Percentiles rank a stretch among this genome's conserved stretches.
Conservation (phyloP, 345 rosid genomes). For the Cardiospermum halicacabum region DNA sequence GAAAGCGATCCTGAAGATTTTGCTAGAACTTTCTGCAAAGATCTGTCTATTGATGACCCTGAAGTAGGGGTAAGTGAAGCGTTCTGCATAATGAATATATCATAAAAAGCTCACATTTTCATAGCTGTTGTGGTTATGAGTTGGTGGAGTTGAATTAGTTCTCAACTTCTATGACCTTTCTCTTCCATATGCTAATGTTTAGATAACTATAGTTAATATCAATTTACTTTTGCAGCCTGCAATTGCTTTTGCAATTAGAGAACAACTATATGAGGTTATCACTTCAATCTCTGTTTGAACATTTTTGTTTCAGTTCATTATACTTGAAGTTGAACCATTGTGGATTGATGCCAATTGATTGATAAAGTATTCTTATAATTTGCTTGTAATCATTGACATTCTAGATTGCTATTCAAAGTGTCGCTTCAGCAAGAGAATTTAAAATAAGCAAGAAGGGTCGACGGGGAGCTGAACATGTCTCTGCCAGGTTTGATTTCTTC, state of each 20-base stretch:
- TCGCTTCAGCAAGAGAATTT: constrained; percentile 82
- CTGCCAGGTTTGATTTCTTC: constrained; percentile 47
- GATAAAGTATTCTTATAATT: constrained; percentile 3
- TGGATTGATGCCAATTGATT: neutral
- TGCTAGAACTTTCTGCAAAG: constrained; percentile 79
- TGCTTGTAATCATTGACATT: constrained; percentile 14
- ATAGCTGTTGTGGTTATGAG: neutral
- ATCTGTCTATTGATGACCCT: constrained; percentile 82
- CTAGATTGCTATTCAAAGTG: constrained; percentile 83
- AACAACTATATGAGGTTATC: constrained; percentile 86
- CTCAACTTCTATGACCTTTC: neutral
- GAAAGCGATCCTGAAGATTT: constrained; percentile 95
- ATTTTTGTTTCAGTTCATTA: constrained; percentile 1
- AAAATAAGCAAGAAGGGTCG: constrained; percentile 87
- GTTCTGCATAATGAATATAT: neutral
- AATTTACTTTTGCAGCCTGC: constrained; percentile 64
- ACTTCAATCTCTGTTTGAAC: neutral
- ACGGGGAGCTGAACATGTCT: constrained; percentile 60
- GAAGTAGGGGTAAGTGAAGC: constrained; percentile 81
- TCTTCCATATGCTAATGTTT: neutral
- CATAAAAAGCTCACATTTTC: too few relatives aligned
- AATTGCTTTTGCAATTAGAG: constrained; percentile 89
- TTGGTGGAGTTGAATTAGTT: neutral
- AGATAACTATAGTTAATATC: neutral
- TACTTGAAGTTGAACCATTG: neutral